phyloP scores from a whole-genome alignment of 2,329 filamentous ascomycete genomes.

The Colletotrichum plurivorum region DNA sequence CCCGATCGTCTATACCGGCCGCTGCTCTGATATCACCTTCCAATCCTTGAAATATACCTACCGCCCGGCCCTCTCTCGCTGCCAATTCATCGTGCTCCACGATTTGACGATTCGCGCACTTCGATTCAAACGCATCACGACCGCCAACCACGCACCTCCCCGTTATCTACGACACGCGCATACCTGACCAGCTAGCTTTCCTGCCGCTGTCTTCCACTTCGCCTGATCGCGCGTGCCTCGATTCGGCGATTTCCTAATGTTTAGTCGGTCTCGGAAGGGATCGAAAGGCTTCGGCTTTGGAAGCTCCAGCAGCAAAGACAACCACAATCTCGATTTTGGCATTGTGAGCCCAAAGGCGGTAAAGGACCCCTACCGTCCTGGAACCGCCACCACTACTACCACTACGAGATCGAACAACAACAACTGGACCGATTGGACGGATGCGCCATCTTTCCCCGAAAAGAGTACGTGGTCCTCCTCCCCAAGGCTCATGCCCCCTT shows the following conservation, averaged over 20 bases:
- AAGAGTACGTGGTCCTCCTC: constrained; percentile 53
- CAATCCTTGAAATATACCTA: constrained; percentile 33
- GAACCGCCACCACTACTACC: constrained; percentile 34
- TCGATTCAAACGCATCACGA: constrained; percentile 17
- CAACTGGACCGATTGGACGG: constrained; percentile 44
- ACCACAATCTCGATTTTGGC: constrained; percentile 39
- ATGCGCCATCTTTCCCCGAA: constrained; percentile 53
- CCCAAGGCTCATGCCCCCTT: neutral
- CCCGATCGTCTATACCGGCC: constrained; percentile 34
- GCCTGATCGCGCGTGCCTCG: constrained; percentile 9
- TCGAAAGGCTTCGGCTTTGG: constrained; percentile 40
- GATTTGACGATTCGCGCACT: constrained; percentile 26
- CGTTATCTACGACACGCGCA: constrained; percentile 1
- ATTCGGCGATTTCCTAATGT: constrained; percentile 33
- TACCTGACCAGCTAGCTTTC: neutral
- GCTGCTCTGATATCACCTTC: constrained; percentile 32
- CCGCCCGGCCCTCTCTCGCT: constrained; percentile 26
- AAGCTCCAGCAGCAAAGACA: constrained; percentile 37
- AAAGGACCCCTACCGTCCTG: constrained; percentile 37
- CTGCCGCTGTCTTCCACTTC: neutral
- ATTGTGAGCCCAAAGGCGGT: constrained; percentile 37
- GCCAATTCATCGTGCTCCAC: constrained; percentile 9
- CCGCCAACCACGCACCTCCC: neutral
- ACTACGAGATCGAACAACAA: constrained; percentile 36
- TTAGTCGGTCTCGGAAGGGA: constrained; percentile 38